Evolutionary conservation across 2,329 filamentous ascomycete genomes (phyloP).

Genomic region (Colletotrichum sp.): DNA sequence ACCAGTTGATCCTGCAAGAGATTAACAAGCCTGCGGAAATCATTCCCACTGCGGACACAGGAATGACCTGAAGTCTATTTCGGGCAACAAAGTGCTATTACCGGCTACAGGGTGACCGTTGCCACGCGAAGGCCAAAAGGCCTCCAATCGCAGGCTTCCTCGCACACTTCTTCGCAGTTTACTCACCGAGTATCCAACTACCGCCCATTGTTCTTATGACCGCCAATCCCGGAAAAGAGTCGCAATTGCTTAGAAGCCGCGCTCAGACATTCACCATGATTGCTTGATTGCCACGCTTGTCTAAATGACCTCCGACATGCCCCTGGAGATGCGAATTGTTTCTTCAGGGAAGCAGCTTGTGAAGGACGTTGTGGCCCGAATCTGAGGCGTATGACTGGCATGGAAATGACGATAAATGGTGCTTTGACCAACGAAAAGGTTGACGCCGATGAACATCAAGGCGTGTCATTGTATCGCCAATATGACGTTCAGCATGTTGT

Average conservation of each 20-base stretch:
- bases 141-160: background rate
- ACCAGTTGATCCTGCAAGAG: background rate
- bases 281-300: background rate
- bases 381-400: background rate
- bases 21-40: background rate
- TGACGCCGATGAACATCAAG: background rate
- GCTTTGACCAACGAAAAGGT: background rate
- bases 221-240: background rate
- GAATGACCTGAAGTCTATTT: background rate
- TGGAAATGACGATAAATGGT: background rate
- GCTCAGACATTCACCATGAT: background rate
- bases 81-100: background rate
- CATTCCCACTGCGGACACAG: background rate
- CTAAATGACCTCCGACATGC: background rate
- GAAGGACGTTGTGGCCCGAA: background rate
- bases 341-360: background rate
- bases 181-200: background rate
- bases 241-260: background rate
- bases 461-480: background rate
- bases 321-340: background rate
- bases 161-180: background rate
- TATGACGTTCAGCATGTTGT: background rate
- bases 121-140: background rate
- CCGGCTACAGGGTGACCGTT: background rate
- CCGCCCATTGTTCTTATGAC: background rate